Conservation (phyloP, 139 green algal genomes). For the Diplosphaera chodatii region DNA sequence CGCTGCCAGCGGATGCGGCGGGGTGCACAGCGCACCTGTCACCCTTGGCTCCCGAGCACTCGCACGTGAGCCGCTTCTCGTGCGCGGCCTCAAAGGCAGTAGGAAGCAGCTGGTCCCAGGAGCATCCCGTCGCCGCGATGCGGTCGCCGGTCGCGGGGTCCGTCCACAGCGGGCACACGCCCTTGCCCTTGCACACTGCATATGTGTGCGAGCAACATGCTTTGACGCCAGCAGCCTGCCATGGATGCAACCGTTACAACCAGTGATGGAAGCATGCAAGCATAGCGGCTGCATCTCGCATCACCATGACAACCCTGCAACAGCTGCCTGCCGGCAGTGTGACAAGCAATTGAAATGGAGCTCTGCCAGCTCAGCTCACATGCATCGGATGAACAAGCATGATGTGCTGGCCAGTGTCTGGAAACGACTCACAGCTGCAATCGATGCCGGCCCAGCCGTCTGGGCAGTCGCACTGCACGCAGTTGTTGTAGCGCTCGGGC, state of each 20-base stretch:
- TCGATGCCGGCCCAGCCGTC: constrained; percentile 43
- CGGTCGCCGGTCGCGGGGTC: neutral
- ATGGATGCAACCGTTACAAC: too few species aligned
- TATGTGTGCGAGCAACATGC: neutral
- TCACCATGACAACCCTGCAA: too few species aligned
- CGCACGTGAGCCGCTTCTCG: constrained; percentile 36
- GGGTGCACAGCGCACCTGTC: too few species aligned
- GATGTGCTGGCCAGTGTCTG: neutral
- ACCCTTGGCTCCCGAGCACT: constrained; percentile 30
- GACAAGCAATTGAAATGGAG: too few species aligned
- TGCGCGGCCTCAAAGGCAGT: constrained; percentile 11
- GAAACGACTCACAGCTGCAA: constrained; percentile 33
- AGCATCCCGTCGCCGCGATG: constrained; percentile 13
- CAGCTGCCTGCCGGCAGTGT: too few species aligned
- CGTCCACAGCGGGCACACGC: constrained; percentile 7
- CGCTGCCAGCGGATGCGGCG: too few species aligned
- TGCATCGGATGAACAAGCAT: too few species aligned
- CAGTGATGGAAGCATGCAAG: too few species aligned
- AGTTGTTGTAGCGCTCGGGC: constrained; percentile 24
- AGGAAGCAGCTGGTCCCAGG: constrained; percentile 9
- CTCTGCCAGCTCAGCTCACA: too few species aligned
- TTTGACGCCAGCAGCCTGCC: too few species aligned
- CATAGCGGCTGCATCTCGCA: too few species aligned
- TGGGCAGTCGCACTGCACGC: constrained; percentile 48
- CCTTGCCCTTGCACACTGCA: constrained; percentile 3